A percentile compares a stretch with the other conserved stretches of the same genome.
These are phyloP conservation scores for Talaromyces sp. DNA, from an alignment of 2,329 filamentous ascomycete species.

Conservation along the genomic window DNA sequence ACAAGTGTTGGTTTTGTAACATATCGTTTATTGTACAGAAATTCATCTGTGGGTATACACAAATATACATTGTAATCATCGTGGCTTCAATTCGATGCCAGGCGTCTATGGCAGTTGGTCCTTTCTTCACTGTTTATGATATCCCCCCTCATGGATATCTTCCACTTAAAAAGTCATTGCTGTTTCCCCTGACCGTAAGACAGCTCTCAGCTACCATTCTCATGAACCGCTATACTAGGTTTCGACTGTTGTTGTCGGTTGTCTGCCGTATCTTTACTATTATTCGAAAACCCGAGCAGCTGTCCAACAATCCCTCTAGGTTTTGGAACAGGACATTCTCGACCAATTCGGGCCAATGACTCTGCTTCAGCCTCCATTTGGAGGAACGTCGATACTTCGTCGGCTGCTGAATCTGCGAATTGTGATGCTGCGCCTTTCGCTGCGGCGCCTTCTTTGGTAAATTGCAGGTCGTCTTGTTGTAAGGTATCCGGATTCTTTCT, in stretches of 20 bases:
- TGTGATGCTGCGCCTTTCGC: conserved; percentile 14
- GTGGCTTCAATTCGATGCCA: not conserved
- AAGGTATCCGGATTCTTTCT: conserved; percentile 30
- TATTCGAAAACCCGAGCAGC: conserved; percentile 63
- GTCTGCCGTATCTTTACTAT: conserved; percentile 17
- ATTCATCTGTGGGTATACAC: conserved; percentile 1
- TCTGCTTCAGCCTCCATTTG: conserved; percentile 40
- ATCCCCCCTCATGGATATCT: not conserved
- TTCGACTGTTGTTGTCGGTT: conserved; percentile 11
- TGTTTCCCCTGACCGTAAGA: not conserved
- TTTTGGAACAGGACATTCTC: conserved; percentile 91
- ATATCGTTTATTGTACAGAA: conserved; percentile 6
- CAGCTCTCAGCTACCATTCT: conserved; percentile 13
- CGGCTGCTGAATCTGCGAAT: conserved; percentile 26
- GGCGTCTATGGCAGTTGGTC: not conserved
- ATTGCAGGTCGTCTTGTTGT: conserved; percentile 13
- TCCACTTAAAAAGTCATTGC: not conserved
- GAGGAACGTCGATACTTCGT: conserved; percentile 43
- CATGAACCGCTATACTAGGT: conserved; percentile 15
- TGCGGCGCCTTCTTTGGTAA: conserved; percentile 6
- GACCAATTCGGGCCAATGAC: conserved; percentile 43
- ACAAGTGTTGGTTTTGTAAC: not conserved
- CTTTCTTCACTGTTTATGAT: not conserved
- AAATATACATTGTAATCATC: conserved; percentile 3
- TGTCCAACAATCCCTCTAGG: conserved; percentile 72